A percentile compares a stretch with the other conserved stretches of the same genome.
These are phyloP conservation scores for Blastomyces gilchristii DNA, from an alignment of 2,329 filamentous ascomycete genomes.

Conservation along the genomic window DNA sequence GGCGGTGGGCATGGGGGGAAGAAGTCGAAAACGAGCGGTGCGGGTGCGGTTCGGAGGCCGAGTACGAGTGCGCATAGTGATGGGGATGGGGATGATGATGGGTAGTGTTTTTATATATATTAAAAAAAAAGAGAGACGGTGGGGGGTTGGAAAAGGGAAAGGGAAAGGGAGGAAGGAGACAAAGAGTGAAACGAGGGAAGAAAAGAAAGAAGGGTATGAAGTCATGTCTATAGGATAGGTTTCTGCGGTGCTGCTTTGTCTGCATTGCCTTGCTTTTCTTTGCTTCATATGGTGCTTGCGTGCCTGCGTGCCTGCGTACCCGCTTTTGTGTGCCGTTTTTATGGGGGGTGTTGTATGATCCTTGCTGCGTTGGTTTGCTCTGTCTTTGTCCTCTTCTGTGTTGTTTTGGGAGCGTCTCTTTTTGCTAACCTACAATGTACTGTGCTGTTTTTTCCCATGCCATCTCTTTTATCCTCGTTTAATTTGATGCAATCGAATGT, in stretches of 20 bases:
- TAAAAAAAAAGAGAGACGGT: not conserved
- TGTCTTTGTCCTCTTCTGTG: not conserved
- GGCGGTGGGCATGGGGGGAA: conserved; percentile 30
- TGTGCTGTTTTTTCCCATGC: too few species aligned
- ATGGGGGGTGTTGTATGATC: not conserved
- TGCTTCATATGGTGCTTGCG: conserved; percentile 5
- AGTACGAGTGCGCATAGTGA: conserved; percentile 46
- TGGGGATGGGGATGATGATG: conserved; percentile 45
- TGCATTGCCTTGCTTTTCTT: conserved; percentile 20
- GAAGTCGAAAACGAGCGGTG: conserved; percentile 39
- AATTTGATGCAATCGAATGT: too few species aligned
- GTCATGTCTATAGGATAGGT: conserved; percentile 10
- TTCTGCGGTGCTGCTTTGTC: conserved; percentile 14
- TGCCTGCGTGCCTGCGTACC: not conserved
- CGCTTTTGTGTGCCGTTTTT: conserved; percentile 5
- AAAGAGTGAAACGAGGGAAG: not conserved
- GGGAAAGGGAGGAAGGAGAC: not conserved
- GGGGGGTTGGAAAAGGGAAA: not conserved
- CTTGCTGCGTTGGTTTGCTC: not conserved
- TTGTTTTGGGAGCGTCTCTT: not conserved
- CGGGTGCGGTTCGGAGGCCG: conserved; percentile 19
- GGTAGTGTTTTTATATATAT: conserved; percentile 21
- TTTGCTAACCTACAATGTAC: too few species aligned
- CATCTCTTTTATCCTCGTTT: too few species aligned
- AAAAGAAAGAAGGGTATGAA: not conserved